A percentile compares a stretch with the other conserved stretches of the same genome.
Evolutionary conservation across 371 early-diverging fungal genomes (phyloP).

Genomic region (Saksenaea vasiformis): DNA sequence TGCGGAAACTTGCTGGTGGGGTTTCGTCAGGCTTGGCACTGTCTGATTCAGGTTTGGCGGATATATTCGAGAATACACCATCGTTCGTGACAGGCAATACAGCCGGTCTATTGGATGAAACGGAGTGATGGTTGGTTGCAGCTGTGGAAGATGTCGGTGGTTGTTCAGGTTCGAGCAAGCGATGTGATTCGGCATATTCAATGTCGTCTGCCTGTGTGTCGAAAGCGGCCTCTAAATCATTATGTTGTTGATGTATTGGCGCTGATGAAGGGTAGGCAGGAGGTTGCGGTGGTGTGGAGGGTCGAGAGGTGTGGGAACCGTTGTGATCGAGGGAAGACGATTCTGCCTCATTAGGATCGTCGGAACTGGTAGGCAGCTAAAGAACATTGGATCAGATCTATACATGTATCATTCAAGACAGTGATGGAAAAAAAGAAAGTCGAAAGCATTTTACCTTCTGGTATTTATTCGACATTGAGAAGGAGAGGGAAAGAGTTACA

Average conservation of each 20-base stretch:
- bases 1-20: constrained; percentile 40
- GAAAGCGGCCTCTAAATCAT: constrained; percentile 5
- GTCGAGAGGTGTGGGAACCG: neutral
- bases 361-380: neutral
- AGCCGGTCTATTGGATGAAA: constrained; percentile 12
- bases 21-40: constrained; percentile 37
- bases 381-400: neutral
- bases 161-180: neutral
- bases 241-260: neutral
- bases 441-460: neutral
- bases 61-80: constrained; percentile 67
- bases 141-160: neutral
- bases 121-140: neutral
- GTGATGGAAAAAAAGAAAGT: neutral
- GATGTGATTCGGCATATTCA: constrained; percentile 7
- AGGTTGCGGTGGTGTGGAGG: neutral
- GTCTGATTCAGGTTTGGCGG: constrained; percentile 59
- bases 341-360: neutral
- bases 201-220: neutral
- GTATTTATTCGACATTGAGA: constrained; percentile 1
- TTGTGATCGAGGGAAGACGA: neutral
- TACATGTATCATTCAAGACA: neutral
- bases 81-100: constrained; percentile 42
- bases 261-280: neutral
- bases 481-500: neutral